Evolutionary conservation across 208 protist species (phyloP), one percentile per base, ranked within the genome.

Genomic region (Trypanosomatidae sp.): DNA sequence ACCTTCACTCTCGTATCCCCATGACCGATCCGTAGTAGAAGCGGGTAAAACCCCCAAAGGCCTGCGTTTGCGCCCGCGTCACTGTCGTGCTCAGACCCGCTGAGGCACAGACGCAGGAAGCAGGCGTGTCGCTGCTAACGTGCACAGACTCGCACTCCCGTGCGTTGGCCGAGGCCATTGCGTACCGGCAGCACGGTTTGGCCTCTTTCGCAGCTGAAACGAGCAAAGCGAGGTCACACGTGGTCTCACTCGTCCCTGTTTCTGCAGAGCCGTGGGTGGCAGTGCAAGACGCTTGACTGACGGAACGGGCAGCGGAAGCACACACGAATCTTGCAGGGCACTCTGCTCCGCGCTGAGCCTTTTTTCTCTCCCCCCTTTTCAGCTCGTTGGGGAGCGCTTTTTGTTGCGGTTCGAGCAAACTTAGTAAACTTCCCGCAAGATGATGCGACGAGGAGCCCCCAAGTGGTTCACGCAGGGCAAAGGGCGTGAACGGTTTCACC

Each of bases 401-500:
- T 62, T 25, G 58, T 12, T 0, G 41, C 19, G 0, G 7, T 1
- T 15, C 17, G 22, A 65, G 39, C 60, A 17, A 2, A 0, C 12
- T 47, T 19, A 56, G 52, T 6, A 7, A 5, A 19, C 22, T 7
- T 10, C 28, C 17, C 58, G 39, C 2, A 78, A 59, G 43, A 83
- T 80, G 92, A 94, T 94, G 88, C 93, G 93, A 44, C 60, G 90
- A 10, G 80, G 84, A 33, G 89, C 86, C 9, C 91, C 93, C 6
- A 77, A 90, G 79, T 95, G 91, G 93, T 94, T 95, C 73, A 91
- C 87, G 41, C 81, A 86, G n/a, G 86, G 86, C n/a, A 91, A 87
- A 62, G 78, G 86, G 47, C 87, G 88, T 56, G 88, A 94, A 74
- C 87, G 86, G 58, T 90, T 97, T 65, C 89, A 97, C 78, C 76